phyloP scores from a whole-genome alignment of 352 stramenopile genomes.

The Detonula confervacea region DNA sequence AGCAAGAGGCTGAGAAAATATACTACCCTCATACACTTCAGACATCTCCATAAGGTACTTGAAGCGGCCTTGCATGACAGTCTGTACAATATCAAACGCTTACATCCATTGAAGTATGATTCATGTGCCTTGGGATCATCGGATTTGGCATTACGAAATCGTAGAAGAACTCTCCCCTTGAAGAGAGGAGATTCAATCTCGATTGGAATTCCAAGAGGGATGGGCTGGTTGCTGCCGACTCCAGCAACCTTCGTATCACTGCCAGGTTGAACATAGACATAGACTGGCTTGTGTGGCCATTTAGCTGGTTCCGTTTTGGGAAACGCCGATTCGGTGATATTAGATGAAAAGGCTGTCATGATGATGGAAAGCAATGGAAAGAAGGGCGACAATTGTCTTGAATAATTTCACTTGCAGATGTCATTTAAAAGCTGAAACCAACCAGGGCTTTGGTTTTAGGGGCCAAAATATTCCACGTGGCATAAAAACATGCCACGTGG shows the following conservation, averaged over 20 bases:
- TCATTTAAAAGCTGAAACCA: too few species aligned
- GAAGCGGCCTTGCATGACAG: slow-evolving; percentile 61
- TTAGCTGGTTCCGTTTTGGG: neutral
- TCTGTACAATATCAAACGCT: slow-evolving; percentile 66
- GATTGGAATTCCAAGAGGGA: slow-evolving; percentile 56
- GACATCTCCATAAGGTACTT: slow-evolving; percentile 26
- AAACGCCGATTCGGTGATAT: neutral
- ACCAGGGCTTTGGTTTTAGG: too few species aligned
- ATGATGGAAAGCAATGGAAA: too few species aligned
- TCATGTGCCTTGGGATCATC: slow-evolving; percentile 38
- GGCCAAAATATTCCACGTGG: too few species aligned
- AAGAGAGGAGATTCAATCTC: slow-evolving; percentile 59
- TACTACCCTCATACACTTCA: slow-evolving; percentile 26
- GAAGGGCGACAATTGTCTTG: too few species aligned
- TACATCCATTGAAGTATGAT: slow-evolving; percentile 60
- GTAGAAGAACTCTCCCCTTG: slow-evolving; percentile 48
- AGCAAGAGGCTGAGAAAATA: slow-evolving; percentile 19
- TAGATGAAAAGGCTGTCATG: neutral
- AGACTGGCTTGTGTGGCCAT: neutral
- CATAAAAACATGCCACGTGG: too few species aligned
- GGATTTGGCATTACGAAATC: slow-evolving; percentile 36
- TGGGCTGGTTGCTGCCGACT: neutral
- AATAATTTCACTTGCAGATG: too few species aligned
- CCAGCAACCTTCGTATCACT: neutral
- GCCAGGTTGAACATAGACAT: neutral